Evolutionary conservation across 805 yeast genomes (phyloP).

Genomic region (Yarrowia yakushimensis): DNA sequence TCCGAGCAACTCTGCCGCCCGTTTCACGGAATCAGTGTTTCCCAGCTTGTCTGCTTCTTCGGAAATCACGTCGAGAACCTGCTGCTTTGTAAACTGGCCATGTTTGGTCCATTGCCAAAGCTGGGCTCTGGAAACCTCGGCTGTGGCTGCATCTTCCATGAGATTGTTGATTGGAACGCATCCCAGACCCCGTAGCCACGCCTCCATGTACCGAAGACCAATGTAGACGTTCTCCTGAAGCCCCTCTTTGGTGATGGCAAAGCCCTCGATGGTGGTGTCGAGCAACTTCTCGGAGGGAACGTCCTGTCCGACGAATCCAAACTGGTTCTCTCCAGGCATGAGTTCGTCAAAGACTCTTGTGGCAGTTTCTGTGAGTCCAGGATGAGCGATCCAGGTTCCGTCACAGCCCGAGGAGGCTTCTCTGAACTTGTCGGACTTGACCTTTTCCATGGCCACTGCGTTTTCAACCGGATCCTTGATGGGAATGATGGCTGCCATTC

Average conservation of each 20-base stretch:
- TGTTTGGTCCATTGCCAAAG: slow-evolving; percentile 71
- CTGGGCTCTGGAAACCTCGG: slow-evolving; percentile 66
- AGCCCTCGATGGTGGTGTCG: slow-evolving; percentile 55
- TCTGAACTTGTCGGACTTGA: slow-evolving; percentile 59
- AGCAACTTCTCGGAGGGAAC: slow-evolving; percentile 39
- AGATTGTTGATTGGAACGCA: slow-evolving; percentile 68
- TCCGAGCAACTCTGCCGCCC: background rate
- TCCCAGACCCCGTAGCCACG: slow-evolving; percentile 66
- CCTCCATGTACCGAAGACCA: slow-evolving; percentile 65
- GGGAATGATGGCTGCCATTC: slow-evolving; percentile 74
- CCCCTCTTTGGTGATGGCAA: slow-evolving; percentile 58
- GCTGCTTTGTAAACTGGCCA: slow-evolving; percentile 48
- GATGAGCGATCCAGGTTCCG: slow-evolving; percentile 76
- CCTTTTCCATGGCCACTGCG: slow-evolving; percentile 58
- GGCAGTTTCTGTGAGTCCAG: slow-evolving; percentile 61
- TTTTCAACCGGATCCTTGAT: slow-evolving; percentile 58
- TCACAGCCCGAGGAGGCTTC: slow-evolving; percentile 66
- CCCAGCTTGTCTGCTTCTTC: slow-evolving; percentile 17
- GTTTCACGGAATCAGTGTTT: background rate
- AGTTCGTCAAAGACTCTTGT: slow-evolving; percentile 61
- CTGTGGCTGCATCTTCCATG: slow-evolving; percentile 77
- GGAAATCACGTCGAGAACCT: background rate
- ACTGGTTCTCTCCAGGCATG: slow-evolving; percentile 70
- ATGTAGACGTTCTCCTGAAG: slow-evolving; percentile 57
- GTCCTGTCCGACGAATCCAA: slow-evolving; percentile 52